Percentiles rank a stretch among this genome's conserved stretches.
Conservation (phyloP, 75 land plant species). For the Gnetum montanum region DNA sequence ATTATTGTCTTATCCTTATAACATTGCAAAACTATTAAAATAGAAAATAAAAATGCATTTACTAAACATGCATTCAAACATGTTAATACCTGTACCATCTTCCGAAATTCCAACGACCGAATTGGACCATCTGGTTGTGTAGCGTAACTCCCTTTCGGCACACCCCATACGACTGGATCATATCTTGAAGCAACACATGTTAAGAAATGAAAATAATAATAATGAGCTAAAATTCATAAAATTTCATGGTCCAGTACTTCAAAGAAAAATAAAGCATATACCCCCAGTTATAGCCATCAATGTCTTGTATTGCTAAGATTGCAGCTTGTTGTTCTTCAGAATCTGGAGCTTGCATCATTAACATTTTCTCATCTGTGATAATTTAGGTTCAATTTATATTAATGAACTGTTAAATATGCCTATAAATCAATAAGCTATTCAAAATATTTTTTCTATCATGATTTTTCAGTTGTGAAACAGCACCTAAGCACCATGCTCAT, state of each 20-base stretch:
- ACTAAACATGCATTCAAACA: not conserved
- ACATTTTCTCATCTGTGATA: conserved; percentile 31
- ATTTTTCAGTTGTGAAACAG: not conserved
- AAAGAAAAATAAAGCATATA: conserved; percentile 7
- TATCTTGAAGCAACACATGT: conserved; percentile 50
- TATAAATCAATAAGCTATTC: not conserved
- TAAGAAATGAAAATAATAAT: not conserved
- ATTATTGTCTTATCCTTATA: conserved; percentile 2
- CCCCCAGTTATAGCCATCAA: conserved; percentile 98
- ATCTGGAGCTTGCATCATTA: conserved; percentile 58
- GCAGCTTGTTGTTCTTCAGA: conserved; percentile 80
- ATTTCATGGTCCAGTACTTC: not conserved
- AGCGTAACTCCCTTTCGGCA: conserved; percentile 96
- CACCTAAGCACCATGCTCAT: too few relatives aligned
- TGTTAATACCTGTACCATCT: conserved; percentile 60
- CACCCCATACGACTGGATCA: conserved; percentile 93
- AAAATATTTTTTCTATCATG: not conserved
- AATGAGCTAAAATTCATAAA: not conserved
- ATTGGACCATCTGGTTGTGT: conserved; percentile 67
- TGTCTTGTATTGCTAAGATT: conserved; percentile 60
- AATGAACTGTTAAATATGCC: not conserved
- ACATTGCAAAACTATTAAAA: not conserved
- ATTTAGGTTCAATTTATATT: not conserved
- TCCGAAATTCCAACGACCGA: conserved; percentile 75
- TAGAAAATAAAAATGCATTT: too few relatives aligned